Conservation (phyloP, 2,329 filamentous ascomycete genomes). For the Sordariomycetes sp. region DNA sequence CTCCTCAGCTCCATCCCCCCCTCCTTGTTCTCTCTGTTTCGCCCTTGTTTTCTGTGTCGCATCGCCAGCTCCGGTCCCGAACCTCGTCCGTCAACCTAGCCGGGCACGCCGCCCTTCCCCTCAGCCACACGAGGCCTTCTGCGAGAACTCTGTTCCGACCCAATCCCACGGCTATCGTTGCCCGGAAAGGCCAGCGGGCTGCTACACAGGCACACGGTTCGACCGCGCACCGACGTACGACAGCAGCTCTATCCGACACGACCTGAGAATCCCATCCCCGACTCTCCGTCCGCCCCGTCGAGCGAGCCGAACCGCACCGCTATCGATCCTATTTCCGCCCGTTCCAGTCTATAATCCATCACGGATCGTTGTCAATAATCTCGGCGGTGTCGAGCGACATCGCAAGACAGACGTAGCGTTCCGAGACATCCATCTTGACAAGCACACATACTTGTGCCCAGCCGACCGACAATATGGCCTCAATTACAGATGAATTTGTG, state of each 20-base stretch:
- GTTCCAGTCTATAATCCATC: not conserved
- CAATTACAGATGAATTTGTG: slow-evolving; percentile 48
- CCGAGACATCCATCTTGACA: not conserved
- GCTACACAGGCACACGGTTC: not conserved
- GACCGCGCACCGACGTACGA: not conserved
- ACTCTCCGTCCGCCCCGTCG: not conserved
- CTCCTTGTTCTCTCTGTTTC: not conserved
- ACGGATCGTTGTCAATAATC: not conserved
- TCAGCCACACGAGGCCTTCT: not conserved
- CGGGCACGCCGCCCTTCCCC: not conserved
- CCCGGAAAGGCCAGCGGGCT: not conserved
- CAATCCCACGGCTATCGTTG: not conserved
- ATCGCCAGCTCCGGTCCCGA: not conserved
- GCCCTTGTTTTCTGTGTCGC: not conserved
- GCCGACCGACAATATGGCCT: slow-evolving; percentile 26
- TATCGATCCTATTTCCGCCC: not conserved
- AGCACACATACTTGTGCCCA: too few species aligned
- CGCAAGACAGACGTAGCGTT: not conserved
- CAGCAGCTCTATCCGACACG: not conserved
- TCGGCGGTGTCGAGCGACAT: not conserved
- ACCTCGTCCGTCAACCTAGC: not conserved
- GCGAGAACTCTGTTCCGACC: not conserved
- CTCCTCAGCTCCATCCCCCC: not conserved
- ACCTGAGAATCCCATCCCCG: not conserved
- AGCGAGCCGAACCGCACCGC: not conserved